These are phyloP conservation scores for Rubia peregrina DNA, from an alignment of 305 asterid species.

Conservation along the genomic window DNA sequence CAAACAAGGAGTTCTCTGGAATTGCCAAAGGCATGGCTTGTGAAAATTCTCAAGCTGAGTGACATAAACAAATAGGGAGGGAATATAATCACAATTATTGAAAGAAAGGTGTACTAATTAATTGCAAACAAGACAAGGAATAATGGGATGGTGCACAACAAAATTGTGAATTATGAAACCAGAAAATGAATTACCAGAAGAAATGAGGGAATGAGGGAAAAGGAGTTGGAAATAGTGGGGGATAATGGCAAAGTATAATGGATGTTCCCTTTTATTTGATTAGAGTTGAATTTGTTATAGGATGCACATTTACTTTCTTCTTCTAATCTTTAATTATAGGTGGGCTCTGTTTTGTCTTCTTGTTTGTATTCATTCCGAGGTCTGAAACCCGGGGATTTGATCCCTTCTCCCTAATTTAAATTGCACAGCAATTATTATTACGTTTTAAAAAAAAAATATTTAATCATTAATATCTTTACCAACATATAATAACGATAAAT, in stretches of 20 bases:
- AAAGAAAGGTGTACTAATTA: background rate
- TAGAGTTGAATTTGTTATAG: conserved; percentile 13
- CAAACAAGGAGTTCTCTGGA: conserved; percentile 24
- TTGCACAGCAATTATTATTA: no score
- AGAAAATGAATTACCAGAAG: background rate
- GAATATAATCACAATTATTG: background rate
- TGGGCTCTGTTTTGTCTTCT: conserved; percentile 24
- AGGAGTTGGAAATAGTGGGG: background rate
- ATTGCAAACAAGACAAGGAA: background rate
- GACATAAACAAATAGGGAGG: background rate
- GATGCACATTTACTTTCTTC: conserved; percentile 4
- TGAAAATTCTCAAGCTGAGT: no score
- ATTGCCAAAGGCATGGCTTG: conserved; percentile 24
- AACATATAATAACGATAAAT: no score
- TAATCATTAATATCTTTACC: no score
- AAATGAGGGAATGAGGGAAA: conserved; percentile 9
- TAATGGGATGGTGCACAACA: conserved; percentile 6
- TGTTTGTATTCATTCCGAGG: conserved; percentile 11
- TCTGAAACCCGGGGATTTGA: background rate
- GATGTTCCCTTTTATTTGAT: conserved; percentile 9
- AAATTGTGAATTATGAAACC: conserved; percentile 1
- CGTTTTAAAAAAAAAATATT: no score
- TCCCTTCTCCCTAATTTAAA: no score
- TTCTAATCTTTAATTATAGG: conserved; percentile 5
- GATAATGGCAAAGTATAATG: conserved; percentile 1